These are phyloP conservation scores for Pontederia paniculata DNA, from an alignment of 176 grass and related monocot species.

Conservation along the genomic window DNA sequence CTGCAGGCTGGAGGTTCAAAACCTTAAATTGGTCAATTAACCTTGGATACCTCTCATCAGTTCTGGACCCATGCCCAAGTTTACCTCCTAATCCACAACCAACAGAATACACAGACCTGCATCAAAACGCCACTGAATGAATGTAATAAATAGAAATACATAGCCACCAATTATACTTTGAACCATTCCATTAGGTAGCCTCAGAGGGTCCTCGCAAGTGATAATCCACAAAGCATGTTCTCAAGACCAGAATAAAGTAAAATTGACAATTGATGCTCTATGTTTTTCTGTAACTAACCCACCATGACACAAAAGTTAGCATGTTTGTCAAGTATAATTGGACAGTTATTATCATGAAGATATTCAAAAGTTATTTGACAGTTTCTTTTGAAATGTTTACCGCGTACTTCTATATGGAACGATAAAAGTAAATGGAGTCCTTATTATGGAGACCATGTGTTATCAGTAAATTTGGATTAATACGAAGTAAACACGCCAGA, in stretches of 20 bases:
- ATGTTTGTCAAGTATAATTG: too few species aligned
- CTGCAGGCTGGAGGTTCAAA: slow-evolving; percentile 70
- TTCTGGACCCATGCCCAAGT: slow-evolving; percentile 66
- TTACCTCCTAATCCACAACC: slow-evolving; percentile 92
- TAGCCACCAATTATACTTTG: not conserved
- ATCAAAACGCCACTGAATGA: slow-evolving; percentile 1
- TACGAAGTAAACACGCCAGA: not conserved
- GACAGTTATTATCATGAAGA: too few species aligned
- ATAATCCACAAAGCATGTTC: not conserved
- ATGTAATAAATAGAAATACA: too few species aligned
- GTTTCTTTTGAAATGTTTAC: too few species aligned
- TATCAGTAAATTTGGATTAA: not conserved
- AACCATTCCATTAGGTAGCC: not conserved
- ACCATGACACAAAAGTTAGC: too few species aligned
- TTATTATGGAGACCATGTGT: not conserved
- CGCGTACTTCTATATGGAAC: too few species aligned
- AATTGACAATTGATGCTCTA: too few species aligned
- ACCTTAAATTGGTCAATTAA: slow-evolving; percentile 62
- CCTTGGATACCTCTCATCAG: slow-evolving; percentile 83
- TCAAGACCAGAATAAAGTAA: too few species aligned
- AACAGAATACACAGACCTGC: slow-evolving; percentile 86
- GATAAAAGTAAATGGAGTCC: not conserved
- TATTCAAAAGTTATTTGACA: too few species aligned
- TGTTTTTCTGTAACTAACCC: too few species aligned
- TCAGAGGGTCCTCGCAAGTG: not conserved